phyloP scores from a whole-genome alignment of 2,329 filamentous ascomycete species.

The Aspergillus felis region DNA sequence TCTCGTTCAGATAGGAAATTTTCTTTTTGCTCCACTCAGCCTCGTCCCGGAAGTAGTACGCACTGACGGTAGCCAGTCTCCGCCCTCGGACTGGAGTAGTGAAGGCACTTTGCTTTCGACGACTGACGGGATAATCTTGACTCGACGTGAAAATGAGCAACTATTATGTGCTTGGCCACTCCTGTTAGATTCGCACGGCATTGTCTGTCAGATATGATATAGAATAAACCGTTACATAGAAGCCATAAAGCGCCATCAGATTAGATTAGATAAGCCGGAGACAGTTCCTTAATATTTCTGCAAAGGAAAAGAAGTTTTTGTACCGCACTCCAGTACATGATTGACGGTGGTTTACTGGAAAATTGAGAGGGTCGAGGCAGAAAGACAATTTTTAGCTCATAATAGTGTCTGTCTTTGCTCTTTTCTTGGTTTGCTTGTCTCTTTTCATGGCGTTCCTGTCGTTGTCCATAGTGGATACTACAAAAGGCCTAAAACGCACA shows the following conservation, averaged over 20 bases:
- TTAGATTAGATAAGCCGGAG: slow-evolving; percentile 3
- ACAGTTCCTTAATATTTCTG: too few species aligned
- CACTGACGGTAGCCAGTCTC: neutral
- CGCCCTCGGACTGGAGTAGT: neutral
- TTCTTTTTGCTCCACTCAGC: too few species aligned
- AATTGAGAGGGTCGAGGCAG: too few species aligned
- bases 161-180: neutral
- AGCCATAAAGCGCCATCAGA: neutral
- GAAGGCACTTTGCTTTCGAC: neutral
- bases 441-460: neutral
- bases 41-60: neutral
- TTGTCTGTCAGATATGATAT: too few species aligned
- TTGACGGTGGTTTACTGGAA: too few species aligned
- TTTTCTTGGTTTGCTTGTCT: neutral
- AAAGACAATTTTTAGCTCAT: neutral
- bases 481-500: neutral
- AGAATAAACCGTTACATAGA: too few species aligned
- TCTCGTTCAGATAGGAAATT: too few species aligned
- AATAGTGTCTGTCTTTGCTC: neutral
- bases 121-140: neutral
- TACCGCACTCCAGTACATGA: too few species aligned
- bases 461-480: neutral
- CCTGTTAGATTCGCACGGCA: too few species aligned
- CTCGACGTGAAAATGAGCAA: neutral
- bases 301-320: too few species aligned